Evolutionary conservation across 2,329 filamentous ascomycete species (phyloP), one percentile per base, ranked within the genome.

Genomic region (Aspergillus pseudoglaucus): DNA sequence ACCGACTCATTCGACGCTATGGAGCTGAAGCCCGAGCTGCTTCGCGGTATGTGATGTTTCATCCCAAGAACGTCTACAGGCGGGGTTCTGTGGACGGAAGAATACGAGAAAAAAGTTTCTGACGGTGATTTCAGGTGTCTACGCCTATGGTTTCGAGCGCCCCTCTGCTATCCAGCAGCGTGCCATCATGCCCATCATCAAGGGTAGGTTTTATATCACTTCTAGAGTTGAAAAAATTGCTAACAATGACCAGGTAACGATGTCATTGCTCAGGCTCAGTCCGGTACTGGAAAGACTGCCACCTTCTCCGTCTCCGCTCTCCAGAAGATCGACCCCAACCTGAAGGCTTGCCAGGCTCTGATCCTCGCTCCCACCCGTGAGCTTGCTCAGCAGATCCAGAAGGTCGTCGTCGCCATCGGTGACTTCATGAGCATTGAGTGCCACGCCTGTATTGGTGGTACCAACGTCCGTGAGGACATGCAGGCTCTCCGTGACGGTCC

Each of bases 351-450:
- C 83, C 93, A 98, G 85, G 94, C 93, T 57, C 83, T 98, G 58
- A 96, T 98, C 67, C 87, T 98, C 59, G 91, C 93, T 57, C 93
- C 93, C 62, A 98, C 93, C 66, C 91, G 93, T 78, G 93, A 98
- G 82, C 82, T 98, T 69, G 93, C 93, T 62, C 90, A 95, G 76
- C 93, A 98, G 79, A 98, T 98, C 70, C 93, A 98, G 78, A 97
- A 96, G 81, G 93, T 98, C 67, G 90, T 98, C 58, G 85, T 97
- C 67, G 93, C 93, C 69, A 94, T 98, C 57, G 93, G 93, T 71
- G 93, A 98, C 77, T 98, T 96, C 82, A 97, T 98, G 93, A 93
- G 88, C 76, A 83, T 98, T 62, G 88, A 96, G 77, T 96, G 91
- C 83, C 93, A 98, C 73, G 93, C 93, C 70, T 98, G 93, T 78